Conservation (phyloP, 2,329 filamentous ascomycete species). For the Coniochaeta sp. region DNA sequence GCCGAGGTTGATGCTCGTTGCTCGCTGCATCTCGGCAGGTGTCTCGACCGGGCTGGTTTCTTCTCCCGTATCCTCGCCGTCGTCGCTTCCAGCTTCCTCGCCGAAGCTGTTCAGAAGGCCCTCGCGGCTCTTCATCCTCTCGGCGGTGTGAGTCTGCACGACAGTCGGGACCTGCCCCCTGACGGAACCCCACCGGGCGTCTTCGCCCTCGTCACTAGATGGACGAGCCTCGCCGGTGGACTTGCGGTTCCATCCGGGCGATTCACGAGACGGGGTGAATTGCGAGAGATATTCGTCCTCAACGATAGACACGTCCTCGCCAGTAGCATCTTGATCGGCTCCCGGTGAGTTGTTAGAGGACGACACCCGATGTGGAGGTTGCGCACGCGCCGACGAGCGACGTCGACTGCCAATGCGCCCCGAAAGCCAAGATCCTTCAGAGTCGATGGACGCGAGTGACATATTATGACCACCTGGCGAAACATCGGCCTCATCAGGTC, state of each 20-base stretch:
- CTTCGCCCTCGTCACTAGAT: slow-evolving; percentile 54
- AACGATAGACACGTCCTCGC: slow-evolving; percentile 57
- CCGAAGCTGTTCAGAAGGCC: slow-evolving; percentile 38
- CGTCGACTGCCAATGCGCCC: slow-evolving; percentile 46
- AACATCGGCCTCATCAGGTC: slow-evolving; percentile 30
- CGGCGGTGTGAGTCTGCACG: slow-evolving; percentile 46
- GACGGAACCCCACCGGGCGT: slow-evolving; percentile 43
- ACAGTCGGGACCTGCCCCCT: slow-evolving; percentile 44
- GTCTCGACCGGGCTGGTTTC: slow-evolving; percentile 17
- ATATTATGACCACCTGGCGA: slow-evolving; percentile 64
- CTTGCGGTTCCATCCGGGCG: slow-evolving; percentile 24
- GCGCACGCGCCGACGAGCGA: slow-evolving; percentile 36
- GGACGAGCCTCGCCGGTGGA: slow-evolving; percentile 44
- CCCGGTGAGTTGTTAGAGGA: slow-evolving; percentile 28
- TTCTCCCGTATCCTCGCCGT: slow-evolving; percentile 25
- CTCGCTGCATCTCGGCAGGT: slow-evolving; percentile 43
- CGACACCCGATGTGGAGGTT: slow-evolving; percentile 30
- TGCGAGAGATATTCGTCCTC: slow-evolving; percentile 71
- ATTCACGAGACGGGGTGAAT: slow-evolving; percentile 26
- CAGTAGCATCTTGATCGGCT: slow-evolving; percentile 32
- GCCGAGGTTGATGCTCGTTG: slow-evolving; percentile 63
- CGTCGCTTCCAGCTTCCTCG: slow-evolving; percentile 24
- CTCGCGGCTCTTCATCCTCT: slow-evolving; percentile 44
- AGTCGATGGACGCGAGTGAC: slow-evolving; percentile 90
- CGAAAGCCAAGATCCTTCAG: slow-evolving; percentile 92